Conservation (phyloP, 176 grass and related monocot species). For the Tuctoria greenei region DNA sequence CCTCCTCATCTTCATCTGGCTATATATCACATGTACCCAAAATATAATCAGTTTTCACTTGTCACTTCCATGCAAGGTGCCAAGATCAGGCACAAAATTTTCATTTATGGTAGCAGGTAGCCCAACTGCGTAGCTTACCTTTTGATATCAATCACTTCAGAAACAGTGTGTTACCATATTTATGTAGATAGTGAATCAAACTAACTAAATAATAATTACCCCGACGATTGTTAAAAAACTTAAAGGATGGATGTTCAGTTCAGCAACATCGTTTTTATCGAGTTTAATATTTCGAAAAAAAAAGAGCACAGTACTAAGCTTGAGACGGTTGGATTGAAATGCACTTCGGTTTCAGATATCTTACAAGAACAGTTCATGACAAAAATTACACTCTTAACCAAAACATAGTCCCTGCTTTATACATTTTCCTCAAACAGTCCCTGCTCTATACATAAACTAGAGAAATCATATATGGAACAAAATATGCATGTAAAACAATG, state of each 20-base stretch:
- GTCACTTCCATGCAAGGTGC: constrained; percentile 10
- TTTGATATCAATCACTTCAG: background rate
- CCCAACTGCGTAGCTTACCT: background rate
- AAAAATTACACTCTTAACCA: constrained; percentile 8
- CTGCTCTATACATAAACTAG: background rate
- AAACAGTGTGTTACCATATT: constrained; percentile 2
- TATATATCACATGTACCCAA: constrained; percentile 45
- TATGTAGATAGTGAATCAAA: constrained; percentile 3
- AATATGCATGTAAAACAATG: background rate
- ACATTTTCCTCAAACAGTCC: too few relatives aligned
- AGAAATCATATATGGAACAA: constrained; percentile 4
- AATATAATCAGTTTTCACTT: constrained; percentile 39
- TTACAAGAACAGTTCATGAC: background rate
- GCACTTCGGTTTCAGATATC: background rate
- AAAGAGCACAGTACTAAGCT: background rate
- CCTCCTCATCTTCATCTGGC: constrained; percentile 87
- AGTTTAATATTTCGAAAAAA: background rate
- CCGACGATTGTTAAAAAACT: background rate
- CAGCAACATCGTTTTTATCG: background rate
- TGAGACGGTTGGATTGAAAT: constrained; percentile 9
- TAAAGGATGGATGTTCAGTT: background rate
- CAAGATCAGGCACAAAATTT: background rate
- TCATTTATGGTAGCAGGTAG: background rate
- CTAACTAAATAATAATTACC: background rate
- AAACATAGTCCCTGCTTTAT: background rate